phyloP scores from a whole-genome alignment of 768 basidiomycete genomes.

The Asterophora parasitica region DNA sequence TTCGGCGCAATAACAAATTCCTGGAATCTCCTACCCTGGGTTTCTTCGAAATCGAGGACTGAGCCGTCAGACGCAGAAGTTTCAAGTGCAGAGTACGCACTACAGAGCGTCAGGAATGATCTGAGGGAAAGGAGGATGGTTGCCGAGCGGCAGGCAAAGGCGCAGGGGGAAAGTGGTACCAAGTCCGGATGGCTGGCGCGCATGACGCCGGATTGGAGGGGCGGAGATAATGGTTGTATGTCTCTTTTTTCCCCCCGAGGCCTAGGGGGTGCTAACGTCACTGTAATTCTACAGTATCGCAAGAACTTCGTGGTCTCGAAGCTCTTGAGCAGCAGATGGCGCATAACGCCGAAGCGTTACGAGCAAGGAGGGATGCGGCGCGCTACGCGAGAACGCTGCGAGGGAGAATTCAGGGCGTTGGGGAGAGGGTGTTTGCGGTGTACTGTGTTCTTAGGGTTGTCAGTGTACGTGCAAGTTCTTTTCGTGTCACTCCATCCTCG shows the following conservation, averaged over 20 bases:
- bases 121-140: constrained; percentile 36
- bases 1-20: constrained; percentile 70
- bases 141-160: constrained; percentile 24
- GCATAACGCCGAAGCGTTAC: constrained; percentile 47
- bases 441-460: constrained; percentile 64
- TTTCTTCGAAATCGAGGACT: constrained; percentile 28
- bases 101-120: constrained; percentile 58
- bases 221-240: constrained; percentile 38
- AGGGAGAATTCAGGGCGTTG: constrained; percentile 44
- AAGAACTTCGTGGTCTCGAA: constrained; percentile 62
- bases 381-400: constrained; percentile 49
- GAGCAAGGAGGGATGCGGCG: constrained; percentile 42
- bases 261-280: background rate
- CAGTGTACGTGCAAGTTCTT: constrained; percentile 40
- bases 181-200: constrained; percentile 40
- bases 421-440: constrained; percentile 52
- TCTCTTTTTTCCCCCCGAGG: constrained; percentile 2
- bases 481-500: background rate
- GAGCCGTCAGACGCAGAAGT: constrained; percentile 50
- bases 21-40: constrained; percentile 53
- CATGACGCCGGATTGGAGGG: constrained; percentile 46
- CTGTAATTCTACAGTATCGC: constrained; percentile 31
- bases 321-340: constrained; percentile 67
- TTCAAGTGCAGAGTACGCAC: constrained; percentile 49
- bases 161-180: constrained; percentile 23